These are phyloP conservation scores for Ophiostoma perfectum DNA, from an alignment of 2,329 filamentous ascomycete species.

Conservation along the genomic window DNA sequence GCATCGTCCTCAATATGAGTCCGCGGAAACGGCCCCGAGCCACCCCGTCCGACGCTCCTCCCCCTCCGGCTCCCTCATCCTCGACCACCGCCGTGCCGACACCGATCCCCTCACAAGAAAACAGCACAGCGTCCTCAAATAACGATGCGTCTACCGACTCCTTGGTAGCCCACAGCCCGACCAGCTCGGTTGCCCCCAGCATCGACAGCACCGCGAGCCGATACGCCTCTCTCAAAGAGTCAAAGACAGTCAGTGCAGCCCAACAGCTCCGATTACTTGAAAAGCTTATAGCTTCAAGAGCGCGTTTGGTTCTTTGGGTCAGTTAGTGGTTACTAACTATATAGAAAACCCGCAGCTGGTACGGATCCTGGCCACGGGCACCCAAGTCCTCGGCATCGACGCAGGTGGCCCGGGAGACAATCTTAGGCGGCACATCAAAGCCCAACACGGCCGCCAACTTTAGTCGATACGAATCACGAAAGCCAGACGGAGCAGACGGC, in stretches of 20 bases:
- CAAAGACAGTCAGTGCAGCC: slow-evolving; percentile 12
- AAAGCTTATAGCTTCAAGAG: no score
- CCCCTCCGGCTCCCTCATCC: slow-evolving; percentile 16
- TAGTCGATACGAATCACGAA: slow-evolving; percentile 46
- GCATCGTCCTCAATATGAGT: slow-evolving; percentile 33
- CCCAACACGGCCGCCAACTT: slow-evolving; percentile 45
- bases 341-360: slow-evolving; percentile 47
- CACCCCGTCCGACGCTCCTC: slow-evolving; percentile 31
- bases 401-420: slow-evolving; percentile 56
- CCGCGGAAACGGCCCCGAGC: slow-evolving; percentile 40
- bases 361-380: slow-evolving; percentile 54
- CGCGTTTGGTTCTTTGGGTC: no score
- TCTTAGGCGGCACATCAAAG: slow-evolving; percentile 51
- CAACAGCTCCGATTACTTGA: no score
- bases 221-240: slow-evolving; percentile 19
- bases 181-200: slow-evolving; percentile 19
- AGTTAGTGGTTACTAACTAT: not conserved
- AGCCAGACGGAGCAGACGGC: slow-evolving; percentile 29
- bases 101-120: slow-evolving; percentile 7
- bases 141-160: slow-evolving; percentile 17
- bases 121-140: not conserved
- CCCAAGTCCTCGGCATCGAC: slow-evolving; percentile 56
- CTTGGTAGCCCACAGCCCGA: slow-evolving; percentile 17
- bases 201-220: slow-evolving; percentile 18
- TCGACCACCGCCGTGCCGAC: slow-evolving; percentile 3